phyloP scores from a whole-genome alignment of 2,329 filamentous ascomycete species.

The Passalora sequoiae region DNA sequence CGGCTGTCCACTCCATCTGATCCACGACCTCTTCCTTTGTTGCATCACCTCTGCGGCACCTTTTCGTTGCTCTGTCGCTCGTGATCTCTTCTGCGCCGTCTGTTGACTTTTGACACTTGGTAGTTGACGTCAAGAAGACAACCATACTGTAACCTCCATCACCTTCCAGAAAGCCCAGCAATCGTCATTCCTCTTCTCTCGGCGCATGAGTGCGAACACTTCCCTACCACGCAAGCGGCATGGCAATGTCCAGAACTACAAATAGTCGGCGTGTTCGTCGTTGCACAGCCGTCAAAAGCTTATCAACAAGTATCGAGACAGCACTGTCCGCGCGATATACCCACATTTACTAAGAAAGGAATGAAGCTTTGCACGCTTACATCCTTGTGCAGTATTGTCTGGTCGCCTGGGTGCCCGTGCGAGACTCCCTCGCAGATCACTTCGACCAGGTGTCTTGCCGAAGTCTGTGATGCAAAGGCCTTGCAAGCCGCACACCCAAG shows the following conservation, averaged over 20 bases:
- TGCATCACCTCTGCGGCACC: not conserved
- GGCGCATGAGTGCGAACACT: slow-evolving; percentile 6
- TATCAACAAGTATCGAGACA: too few relatives aligned
- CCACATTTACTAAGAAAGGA: too few relatives aligned
- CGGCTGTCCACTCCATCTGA: too few relatives aligned
- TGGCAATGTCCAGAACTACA: slow-evolving; percentile 5
- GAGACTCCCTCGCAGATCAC: slow-evolving; percentile 1
- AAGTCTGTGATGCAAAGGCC: not conserved
- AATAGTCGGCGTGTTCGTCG: not conserved
- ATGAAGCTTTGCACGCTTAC: too few relatives aligned
- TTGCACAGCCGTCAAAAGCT: not conserved
- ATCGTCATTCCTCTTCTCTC: not conserved
- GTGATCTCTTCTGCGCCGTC: too few relatives aligned
- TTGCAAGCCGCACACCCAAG: slow-evolving; percentile 4
- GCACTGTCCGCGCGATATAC: too few relatives aligned
- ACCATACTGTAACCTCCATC: slow-evolving; percentile 9
- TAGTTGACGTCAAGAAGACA: not conserved
- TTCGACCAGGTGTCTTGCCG: not conserved
- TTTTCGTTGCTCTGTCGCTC: slow-evolving; percentile 4
- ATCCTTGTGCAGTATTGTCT: slow-evolving; percentile 7
- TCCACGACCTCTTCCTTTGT: too few relatives aligned
- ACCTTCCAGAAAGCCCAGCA: slow-evolving; percentile 10
- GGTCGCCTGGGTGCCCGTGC: slow-evolving; percentile 1
- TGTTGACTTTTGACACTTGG: not conserved
- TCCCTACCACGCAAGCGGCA: slow-evolving; percentile 4